Percentiles rank a stretch among this genome's conserved stretches.
phyloP scores from a whole-genome alignment of 2,329 filamentous ascomycete species.

The Eutypa lata region DNA sequence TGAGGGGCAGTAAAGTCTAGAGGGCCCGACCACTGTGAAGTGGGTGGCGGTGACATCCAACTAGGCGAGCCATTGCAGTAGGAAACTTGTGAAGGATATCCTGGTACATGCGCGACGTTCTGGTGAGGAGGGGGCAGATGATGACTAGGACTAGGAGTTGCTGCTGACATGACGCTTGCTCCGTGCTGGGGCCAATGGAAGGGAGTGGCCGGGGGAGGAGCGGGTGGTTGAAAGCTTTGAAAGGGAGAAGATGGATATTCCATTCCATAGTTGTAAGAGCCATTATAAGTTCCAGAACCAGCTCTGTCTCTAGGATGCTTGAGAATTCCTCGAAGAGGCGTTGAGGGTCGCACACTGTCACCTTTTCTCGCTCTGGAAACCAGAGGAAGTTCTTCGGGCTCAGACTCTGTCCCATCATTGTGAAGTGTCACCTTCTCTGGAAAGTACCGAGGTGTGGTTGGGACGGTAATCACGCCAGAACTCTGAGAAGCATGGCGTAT shows the following conservation, averaged over 20 bases:
- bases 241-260: background rate
- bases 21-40: slow-evolving; percentile 5
- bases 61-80: background rate
- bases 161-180: background rate
- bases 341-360: slow-evolving; percentile 5
- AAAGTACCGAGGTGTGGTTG: slow-evolving; percentile 1
- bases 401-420: background rate
- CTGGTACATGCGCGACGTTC: background rate
- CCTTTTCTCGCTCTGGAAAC: background rate
- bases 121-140: slow-evolving; percentile 1
- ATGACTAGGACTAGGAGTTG: background rate
- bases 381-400: background rate
- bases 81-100: slow-evolving; percentile 1
- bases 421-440: background rate
- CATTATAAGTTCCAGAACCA: background rate
- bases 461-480: slow-evolving; percentile 10
- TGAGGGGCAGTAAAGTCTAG: slow-evolving; percentile 4
- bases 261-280: background rate
- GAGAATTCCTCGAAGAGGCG: slow-evolving; percentile 5
- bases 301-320: background rate
- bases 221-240: background rate
- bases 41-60: slow-evolving; percentile 2
- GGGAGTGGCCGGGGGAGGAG: slow-evolving; percentile 6
- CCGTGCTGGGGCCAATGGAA: background rate
- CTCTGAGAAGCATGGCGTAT: slow-evolving; percentile 12